Evolutionary conservation across 2,329 filamentous ascomycete genomes (phyloP).

Genomic region (Aureobasidium vineae): DNA sequence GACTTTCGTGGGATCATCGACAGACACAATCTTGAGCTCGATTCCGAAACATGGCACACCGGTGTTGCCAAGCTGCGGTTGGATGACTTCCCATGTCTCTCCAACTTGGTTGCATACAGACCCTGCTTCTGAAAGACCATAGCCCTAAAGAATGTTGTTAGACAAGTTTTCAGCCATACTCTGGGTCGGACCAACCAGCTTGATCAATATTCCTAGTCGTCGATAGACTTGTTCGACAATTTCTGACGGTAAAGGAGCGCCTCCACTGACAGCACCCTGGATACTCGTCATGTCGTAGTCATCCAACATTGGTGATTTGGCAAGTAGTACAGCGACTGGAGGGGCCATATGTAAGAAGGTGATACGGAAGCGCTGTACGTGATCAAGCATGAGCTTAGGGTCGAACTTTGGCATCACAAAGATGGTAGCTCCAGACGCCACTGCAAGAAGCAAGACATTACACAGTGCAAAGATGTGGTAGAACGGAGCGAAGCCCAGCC

Average conservation of each 20-base stretch:
- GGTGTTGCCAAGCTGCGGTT: constrained; percentile 25
- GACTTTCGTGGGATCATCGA: constrained; percentile 34
- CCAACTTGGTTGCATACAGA: constrained; percentile 24
- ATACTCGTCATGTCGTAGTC: constrained; percentile 42
- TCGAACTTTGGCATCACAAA: constrained; percentile 53
- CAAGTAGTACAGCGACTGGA: constrained; percentile 40
- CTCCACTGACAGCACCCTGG: constrained; percentile 48
- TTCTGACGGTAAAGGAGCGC: constrained; percentile 45
- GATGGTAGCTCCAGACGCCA: constrained; percentile 48
- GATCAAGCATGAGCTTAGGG: constrained; percentile 42
- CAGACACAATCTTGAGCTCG: constrained; percentile 23
- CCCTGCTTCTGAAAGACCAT: constrained; percentile 20
- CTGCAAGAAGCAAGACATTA: constrained; percentile 48
- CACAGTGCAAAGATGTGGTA: constrained; percentile 54
- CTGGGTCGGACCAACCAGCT: constrained; percentile 31
- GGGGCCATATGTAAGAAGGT: constrained; percentile 52
- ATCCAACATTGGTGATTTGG: constrained; percentile 38
- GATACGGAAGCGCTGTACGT: constrained; percentile 45
- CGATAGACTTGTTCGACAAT: constrained; percentile 23
- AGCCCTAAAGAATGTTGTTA: constrained; percentile 17
- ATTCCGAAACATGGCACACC: constrained; percentile 20
- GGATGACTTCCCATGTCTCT: constrained; percentile 21
- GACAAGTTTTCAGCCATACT: constrained; percentile 28
- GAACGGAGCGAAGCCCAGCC: constrained; percentile 47
- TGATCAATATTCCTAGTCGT: constrained; percentile 23